phyloP scores from a whole-genome alignment of 176 grass and related monocot species.

The Neostapfia colusana region DNA sequence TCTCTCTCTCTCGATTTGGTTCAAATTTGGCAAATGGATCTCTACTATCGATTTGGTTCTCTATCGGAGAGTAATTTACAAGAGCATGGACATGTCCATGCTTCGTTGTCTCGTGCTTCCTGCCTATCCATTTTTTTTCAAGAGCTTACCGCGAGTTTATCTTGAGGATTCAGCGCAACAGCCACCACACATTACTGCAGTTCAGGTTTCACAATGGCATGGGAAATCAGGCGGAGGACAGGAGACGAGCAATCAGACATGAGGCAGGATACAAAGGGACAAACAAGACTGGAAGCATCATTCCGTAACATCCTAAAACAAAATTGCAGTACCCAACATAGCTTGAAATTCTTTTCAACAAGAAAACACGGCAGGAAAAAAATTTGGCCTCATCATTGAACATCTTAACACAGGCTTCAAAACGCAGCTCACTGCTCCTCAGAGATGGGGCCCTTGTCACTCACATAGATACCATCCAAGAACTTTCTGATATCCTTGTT shows the following conservation, averaged over 20 bases:
- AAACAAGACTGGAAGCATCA: slow-evolving; percentile 17
- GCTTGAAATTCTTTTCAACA: slow-evolving; percentile 8
- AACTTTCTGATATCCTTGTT: slow-evolving; percentile 85
- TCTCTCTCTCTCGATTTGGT: no score
- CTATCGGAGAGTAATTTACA: no score
- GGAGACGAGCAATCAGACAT: background rate
- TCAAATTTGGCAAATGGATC: no score
- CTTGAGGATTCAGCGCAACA: no score
- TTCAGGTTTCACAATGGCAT: no score
- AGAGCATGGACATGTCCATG: no score
- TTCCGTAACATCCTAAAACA: slow-evolving; percentile 25
- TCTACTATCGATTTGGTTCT: no score
- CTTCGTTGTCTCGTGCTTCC: no score
- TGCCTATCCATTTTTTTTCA: no score
- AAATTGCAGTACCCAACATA: slow-evolving; percentile 25
- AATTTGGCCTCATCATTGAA: background rate
- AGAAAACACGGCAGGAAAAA: slow-evolving; percentile 6
- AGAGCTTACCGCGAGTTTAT: no score
- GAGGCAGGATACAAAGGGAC: background rate
- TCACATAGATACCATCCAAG: slow-evolving; percentile 76
- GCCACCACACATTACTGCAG: no score
- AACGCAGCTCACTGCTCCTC: slow-evolving; percentile 48
- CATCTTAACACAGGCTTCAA: slow-evolving; percentile 10
- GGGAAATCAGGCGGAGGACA: no score
- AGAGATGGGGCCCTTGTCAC: slow-evolving; percentile 60